Base-by-base conservation (phyloP, 1,284 basidiomycete species). In the Cryptococcus sp. region DNA sequence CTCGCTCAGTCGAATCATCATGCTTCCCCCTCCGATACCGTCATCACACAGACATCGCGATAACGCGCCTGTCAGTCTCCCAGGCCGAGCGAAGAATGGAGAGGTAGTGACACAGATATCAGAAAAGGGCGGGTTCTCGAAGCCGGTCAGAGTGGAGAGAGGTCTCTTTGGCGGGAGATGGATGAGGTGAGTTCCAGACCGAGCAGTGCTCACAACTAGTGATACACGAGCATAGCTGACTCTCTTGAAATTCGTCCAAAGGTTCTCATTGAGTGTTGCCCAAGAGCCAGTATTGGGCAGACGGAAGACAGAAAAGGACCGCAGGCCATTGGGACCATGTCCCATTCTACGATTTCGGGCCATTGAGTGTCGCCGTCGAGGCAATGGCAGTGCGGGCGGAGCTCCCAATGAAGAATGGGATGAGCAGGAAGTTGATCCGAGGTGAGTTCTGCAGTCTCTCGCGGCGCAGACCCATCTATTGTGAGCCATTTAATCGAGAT, bases 271-370 rank as follows among this genome's bases (percentile, higher is more conserved):
- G 13, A 57, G 63, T 8, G 65, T 72, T 10, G 67, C 66, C 11
- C 70, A 72, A 52, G 60, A 72, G 55, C 70, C 70, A 11, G 59
- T 70, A 5, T 47, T 64, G 25, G 70, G 70, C 5, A 55, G 70
- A 17, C 57, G 68, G 39, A 70, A 70, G 38, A 70, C 68, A 1
- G 70, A 70, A 39, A 70, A 70, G 56, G 68, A 72, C 46, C 45
- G 70, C 6, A 59, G 70, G 23, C 65, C 70, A 10, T 43, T 72
- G 1, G 66, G 66, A 7, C 70, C 68, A 1, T 65, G 59, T 17
- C 69, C 69, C 0, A 70, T 73, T 22, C 44, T 68, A n/a, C 61
- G 70, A 7, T 51, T 73, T 5, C 61, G 64, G 40, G 57, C 66
- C 5, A 53, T 59, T 5, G 66, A 72, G 47, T 62, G 63, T 40